phyloP scores from a whole-genome alignment of 371 early-diverging fungal species.

The Circinella minor region DNA sequence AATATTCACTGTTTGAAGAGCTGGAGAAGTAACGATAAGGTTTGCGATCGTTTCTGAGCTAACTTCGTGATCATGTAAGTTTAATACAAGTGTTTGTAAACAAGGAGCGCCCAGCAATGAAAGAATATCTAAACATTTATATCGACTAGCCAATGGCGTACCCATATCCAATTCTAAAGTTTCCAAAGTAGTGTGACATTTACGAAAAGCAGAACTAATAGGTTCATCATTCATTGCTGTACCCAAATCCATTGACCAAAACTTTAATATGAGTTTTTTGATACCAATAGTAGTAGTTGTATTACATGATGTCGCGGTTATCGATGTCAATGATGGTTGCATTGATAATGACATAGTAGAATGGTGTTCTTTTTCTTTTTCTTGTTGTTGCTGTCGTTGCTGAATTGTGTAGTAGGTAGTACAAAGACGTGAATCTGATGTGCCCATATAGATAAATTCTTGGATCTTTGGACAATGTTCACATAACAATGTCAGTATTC shows the following conservation, averaged over 20 bases:
- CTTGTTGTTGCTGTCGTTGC: no score
- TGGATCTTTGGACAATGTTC: neutral
- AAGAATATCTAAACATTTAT: neutral
- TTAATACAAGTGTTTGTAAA: neutral
- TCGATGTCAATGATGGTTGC: no score
- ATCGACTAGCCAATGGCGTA: neutral
- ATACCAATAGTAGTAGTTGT: neutral
- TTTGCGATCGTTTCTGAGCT: neutral
- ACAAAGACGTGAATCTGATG: neutral
- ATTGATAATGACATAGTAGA: no score
- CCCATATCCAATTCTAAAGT: neutral
- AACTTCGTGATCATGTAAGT: neutral
- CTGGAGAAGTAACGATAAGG: neutral
- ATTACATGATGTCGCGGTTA: no score
- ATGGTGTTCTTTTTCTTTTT: no score
- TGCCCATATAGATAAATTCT: neutral
- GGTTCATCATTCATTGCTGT: neutral
- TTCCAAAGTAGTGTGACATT: neutral
- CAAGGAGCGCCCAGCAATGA: neutral
- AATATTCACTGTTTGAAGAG: neutral
- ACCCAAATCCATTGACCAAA: neutral
- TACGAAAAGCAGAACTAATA: neutral
- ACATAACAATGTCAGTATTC: neutral
- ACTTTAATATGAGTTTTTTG: neutral
- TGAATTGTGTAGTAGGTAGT: neutral